Evolutionary conservation across 306 rosid genomes (phyloP), one percentile per base, ranked within the genome.

Genomic region (Begonia loranthoides): DNA sequence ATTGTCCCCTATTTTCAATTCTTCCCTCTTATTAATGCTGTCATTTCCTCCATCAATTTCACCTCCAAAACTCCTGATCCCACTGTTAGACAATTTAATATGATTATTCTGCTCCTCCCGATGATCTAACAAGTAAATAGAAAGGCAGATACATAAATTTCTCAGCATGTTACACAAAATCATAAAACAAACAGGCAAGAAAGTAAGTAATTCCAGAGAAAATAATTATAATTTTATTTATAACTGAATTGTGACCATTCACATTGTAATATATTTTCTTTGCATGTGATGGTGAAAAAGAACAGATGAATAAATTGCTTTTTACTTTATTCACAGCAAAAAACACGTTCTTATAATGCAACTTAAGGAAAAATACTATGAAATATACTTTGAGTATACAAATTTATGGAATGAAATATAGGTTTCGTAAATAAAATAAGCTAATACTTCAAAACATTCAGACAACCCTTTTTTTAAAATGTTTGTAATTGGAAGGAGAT

Each of bases 51-150:
- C 36, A 49, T 59, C 61, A 59, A 57, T 43, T 54, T 60, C 62
- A 41, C 51, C 76, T 54, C 49, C 61, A 54, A 22, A 41, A 60
- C 36, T 45, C 41, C 15, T 57, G 67, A 39, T 59, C 63, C 28
- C 75, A 48, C 73, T 68, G 19, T 55, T 58, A 51, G 62, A 57
- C 49, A 46, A 62, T 52, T 49, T 60, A 24, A 60, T 57, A 19
- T 53, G 57, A 66, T 46, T 63, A 43, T 52, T 66, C 11, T 14
- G 15, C 61, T 68, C 58, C 76, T 39, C 52, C n/a, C 24, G 62
- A 58, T 21, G 50, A 56, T 41, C 83, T 82, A 64, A 36, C 61
- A 66, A 47, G 53, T 52, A 41, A 62, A 59, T 54, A 52, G 59
- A 11, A 24, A 62, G 22, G 7, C 41, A 51, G 17, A 49, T 57